Evolutionary conservation across 495 filamentous ascomycete species (phyloP), one percentile per base, ranked within the genome.

Genomic region (Sphaerosporella brunnea): DNA sequence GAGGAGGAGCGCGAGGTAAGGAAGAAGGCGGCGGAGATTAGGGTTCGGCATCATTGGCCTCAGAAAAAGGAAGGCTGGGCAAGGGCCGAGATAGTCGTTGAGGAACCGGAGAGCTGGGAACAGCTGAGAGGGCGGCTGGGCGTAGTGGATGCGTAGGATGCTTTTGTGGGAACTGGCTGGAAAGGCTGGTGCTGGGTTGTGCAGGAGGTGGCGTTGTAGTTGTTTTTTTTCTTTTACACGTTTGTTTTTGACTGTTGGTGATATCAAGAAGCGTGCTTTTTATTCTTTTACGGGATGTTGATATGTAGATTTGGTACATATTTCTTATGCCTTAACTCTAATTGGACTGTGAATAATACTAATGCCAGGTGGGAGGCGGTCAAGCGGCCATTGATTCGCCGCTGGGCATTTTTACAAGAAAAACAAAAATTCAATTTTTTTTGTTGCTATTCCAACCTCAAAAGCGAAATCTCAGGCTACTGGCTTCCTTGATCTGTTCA

Each of bases 21-120:
- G 37, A 20, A 40, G 37, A 20, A 18, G 18, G 37, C 2, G 2
- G 18, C 3, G 2, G 37, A 40, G 37, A 7, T 40, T 5, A 13
- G 5, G 28, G 28, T 13, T 19, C 37, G 2, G 37, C 10, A 19
- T 13, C n/a, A 1, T 40, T 10, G 11, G 20, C 18, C 10, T 16
- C n/a, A 21, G n/a, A 16, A 19, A 15, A 40, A 19, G 37, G 13
- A 18, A 21, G 20, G 2, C 54, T 38, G 44, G 56, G 35, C n/a
- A n/a, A n/a, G n/a, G n/a, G n/a, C n/a, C 43, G 56, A 55, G 49
- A 60, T 42, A 38, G 63, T 54, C 24, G 64, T 66, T 58, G 54
- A 55, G 2, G 54, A 63, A 40, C 56, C 60, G 5, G 63, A 64
- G 36, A 56, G 63, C 1, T 66, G 60, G 53, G 63, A 65, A 42